Evolutionary conservation across 83 land plant genomes (phyloP), one percentile per base, ranked within the genome.

Genomic region (Isoetes engelmannii): DNA sequence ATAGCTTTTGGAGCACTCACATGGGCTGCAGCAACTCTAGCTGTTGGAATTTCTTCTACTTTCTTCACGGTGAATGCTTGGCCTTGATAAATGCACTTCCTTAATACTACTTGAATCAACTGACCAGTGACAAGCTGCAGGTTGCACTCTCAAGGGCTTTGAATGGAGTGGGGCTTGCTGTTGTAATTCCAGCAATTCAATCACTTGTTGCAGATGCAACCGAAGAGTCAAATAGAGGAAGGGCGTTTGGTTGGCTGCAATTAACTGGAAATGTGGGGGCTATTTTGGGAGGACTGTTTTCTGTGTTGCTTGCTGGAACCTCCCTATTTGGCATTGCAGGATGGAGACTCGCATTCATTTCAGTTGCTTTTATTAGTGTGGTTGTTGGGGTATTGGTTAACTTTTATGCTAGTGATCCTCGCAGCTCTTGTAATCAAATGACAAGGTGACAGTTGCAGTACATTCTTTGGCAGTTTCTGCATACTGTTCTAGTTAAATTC

Each of bases 151-250:
- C 92, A 65, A 78, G 96, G 72, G 96, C 83, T 18, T 64, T 89
- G 61, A 90, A 90, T 78, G 96, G 96, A 6, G 72, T 90, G 7
- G 96, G 96, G 10, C 83, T 87, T 57, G 96, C 92, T 47, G 59
- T 90, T 46, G 96, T 90, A 54, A 73, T 76, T 41, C 96, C 96
- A 47, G 87, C 95, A 3, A 84, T 90, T 64, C 87, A 80, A 61
- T 90, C 96, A 7, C 83, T 90, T 44, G 86, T 90, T 45, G 96
- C 96, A 1, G 96, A 90, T 76, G 84, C 85, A 1, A 83, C 91
- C 0, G 81, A 85, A 57, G 89, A 90, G n/a, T 74, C 70, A 46
- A 82, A 85, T 48, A 89, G 96, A 6, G 96, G 96, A 0, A 50
- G 19, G 44, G 89, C 92, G 44, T 90, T 90, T 75, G 96, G 96